phyloP scores from a whole-genome alignment of 306 rosid genomes.

The Chamaecrista fasciculata region DNA sequence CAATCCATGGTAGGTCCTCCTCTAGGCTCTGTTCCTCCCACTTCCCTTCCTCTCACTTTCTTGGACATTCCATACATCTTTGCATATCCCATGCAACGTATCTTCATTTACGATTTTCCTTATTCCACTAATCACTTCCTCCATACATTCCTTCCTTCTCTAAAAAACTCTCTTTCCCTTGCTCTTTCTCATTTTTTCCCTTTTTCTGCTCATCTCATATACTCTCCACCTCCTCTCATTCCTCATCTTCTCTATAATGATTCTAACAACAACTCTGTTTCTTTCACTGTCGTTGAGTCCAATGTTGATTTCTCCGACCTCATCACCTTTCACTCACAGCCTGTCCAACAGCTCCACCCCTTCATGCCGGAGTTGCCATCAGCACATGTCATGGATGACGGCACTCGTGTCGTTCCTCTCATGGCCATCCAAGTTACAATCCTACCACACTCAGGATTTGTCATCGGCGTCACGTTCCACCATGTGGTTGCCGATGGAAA shows the following conservation, averaged over 20 bases:
- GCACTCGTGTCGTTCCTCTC: background rate
- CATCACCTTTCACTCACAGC: background rate
- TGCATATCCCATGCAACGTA: background rate
- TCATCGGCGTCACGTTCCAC: background rate
- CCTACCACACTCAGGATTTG: conserved; percentile 10
- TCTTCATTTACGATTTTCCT: conserved; percentile 17
- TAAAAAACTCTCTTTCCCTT: background rate
- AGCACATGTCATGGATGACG: background rate
- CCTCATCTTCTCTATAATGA: background rate
- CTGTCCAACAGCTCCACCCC: background rate
- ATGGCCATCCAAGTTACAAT: conserved; percentile 24
- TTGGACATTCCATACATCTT: background rate
- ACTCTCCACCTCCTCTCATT: background rate
- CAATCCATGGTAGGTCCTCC: too few species aligned
- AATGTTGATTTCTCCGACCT: background rate
- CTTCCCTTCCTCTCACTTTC: background rate
- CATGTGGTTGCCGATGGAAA: conserved; percentile 9
- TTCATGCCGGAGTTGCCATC: background rate
- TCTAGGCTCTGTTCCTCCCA: too few species aligned
- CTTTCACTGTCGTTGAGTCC: conserved; percentile 6
- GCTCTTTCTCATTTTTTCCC: conserved; percentile 18
- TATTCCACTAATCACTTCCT: background rate
- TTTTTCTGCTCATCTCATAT: background rate
- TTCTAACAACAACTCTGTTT: background rate
- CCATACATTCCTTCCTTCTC: background rate